Evolutionary conservation across 2,329 filamentous ascomycete genomes (phyloP).

Genomic region (Pseudovirgaria hyperparasitica): DNA sequence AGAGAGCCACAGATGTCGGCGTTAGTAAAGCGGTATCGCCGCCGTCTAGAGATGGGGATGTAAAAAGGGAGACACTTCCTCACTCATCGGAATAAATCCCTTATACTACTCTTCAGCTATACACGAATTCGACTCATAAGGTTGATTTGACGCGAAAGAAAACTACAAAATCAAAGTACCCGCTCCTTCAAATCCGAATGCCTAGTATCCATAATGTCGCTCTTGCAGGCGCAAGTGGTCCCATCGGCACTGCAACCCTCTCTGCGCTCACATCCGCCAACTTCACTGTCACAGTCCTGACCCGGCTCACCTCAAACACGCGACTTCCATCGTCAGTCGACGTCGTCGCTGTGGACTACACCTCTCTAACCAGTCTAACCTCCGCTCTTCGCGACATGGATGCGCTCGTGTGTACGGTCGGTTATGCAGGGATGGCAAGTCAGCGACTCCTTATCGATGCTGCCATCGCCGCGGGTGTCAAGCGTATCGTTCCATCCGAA

Average conservation of each 20-base stretch:
- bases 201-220: constrained; percentile 2
- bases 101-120: too few species aligned
- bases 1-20: too few species aligned
- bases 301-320: constrained; percentile 13
- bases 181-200: too few species aligned
- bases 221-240: constrained; percentile 2
- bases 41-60: too few species aligned
- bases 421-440: constrained; percentile 27
- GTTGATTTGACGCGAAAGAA: too few species aligned
- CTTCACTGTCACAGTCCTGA: constrained; percentile 19
- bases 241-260: constrained; percentile 18
- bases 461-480: constrained; percentile 18
- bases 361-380: constrained; percentile 12
- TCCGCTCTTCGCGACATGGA: constrained; percentile 41
- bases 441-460: constrained; percentile 31
- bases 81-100: too few species aligned
- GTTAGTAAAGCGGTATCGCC: too few species aligned
- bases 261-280: constrained; percentile 9
- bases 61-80: too few species aligned
- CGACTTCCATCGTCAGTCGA: constrained; percentile 10
- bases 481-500: constrained; percentile 21
- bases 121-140: too few species aligned
- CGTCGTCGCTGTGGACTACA: constrained; percentile 13
- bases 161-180: too few species aligned
- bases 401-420: constrained; percentile 39